Evolutionary conservation across 2,329 filamentous ascomycete species (phyloP).

Genomic region (Diaporthe caulivora): DNA sequence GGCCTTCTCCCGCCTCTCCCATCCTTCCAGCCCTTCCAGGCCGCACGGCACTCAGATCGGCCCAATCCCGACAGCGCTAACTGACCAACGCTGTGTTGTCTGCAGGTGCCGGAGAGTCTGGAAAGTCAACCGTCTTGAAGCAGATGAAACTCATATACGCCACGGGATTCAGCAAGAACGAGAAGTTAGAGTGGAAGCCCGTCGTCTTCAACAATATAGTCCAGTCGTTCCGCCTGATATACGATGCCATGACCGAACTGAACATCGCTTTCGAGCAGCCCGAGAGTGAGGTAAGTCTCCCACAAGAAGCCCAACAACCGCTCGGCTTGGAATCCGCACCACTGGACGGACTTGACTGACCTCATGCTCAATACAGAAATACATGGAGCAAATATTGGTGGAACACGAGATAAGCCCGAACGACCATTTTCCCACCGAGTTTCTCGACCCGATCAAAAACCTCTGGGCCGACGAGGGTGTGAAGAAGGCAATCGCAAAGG

Average conservation of each 20-base stretch:
- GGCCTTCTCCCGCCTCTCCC: background rate
- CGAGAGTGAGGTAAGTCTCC: conserved; percentile 78
- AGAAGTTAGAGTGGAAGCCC: conserved; percentile 93
- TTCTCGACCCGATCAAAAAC: conserved; percentile 82
- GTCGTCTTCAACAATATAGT: conserved; percentile 97
- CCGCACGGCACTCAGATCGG: background rate
- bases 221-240: conserved; percentile 90
- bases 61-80: conserved; percentile 11
- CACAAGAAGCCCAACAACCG: background rate
- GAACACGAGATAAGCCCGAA: conserved; percentile 87
- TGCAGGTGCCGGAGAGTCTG: conserved; percentile 87
- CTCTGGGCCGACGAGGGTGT: conserved; percentile 89
- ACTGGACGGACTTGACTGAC: conserved; percentile 18
- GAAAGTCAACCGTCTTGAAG: conserved; percentile 97
- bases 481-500: conserved; percentile 88
- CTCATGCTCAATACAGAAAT: conserved; percentile 65
- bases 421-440: conserved; percentile 83
- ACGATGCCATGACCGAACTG: conserved; percentile 91
- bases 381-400: conserved; percentile 81
- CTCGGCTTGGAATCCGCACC: conserved; percentile 4
- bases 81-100: background rate
- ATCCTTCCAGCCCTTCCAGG: background rate
- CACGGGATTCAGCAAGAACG: conserved; percentile 88
- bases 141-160: conserved; percentile 99
- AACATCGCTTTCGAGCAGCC: conserved; percentile 82